A percentile compares a stretch with the other conserved stretches of the same genome.
Evolutionary conservation across 2,329 filamentous ascomycete species (phyloP).

Genomic region (Cercospora sp.): DNA sequence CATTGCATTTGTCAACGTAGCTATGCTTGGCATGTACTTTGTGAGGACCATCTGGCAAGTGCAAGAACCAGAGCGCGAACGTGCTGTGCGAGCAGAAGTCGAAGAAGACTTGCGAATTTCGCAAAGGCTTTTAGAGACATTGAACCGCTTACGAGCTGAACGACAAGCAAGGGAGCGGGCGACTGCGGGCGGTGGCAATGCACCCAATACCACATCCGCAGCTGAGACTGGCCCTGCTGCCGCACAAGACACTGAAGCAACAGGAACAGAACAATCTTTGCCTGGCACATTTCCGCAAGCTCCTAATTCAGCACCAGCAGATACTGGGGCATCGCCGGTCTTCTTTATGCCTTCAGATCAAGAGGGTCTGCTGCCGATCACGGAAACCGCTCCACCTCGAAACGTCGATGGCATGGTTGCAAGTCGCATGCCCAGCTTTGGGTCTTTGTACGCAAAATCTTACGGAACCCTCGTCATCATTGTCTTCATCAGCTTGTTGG

Average conservation of each 20-base stretch:
- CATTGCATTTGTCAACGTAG: constrained; percentile 60
- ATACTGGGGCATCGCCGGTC: constrained; percentile 53
- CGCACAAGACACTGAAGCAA: constrained; percentile 27
- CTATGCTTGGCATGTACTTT: constrained; percentile 65
- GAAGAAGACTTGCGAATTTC: constrained; percentile 37
- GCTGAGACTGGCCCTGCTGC: neutral
- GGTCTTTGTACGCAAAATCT: constrained; percentile 62
- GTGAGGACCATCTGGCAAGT: constrained; percentile 68
- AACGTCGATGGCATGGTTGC: constrained; percentile 22
- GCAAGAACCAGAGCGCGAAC: constrained; percentile 54
- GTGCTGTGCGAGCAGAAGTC: constrained; percentile 47
- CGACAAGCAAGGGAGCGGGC: constrained; percentile 21
- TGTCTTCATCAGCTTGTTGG: constrained; percentile 61
- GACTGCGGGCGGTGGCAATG: constrained; percentile 9
- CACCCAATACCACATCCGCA: constrained; percentile 13
- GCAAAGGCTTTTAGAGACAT: constrained; percentile 27
- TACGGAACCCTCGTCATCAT: constrained; percentile 60
- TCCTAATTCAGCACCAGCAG: constrained; percentile 41
- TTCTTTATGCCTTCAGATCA: constrained; percentile 63
- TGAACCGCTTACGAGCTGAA: constrained; percentile 31
- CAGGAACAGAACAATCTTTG: constrained; percentile 23
- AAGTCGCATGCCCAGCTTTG: constrained; percentile 45
- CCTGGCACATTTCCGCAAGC: constrained; percentile 34
- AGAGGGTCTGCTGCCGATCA: constrained; percentile 44
- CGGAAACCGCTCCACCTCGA: constrained; percentile 43